Conservation (phyloP, 2,329 filamentous ascomycete genomes). For the Penicillium olsonii region DNA sequence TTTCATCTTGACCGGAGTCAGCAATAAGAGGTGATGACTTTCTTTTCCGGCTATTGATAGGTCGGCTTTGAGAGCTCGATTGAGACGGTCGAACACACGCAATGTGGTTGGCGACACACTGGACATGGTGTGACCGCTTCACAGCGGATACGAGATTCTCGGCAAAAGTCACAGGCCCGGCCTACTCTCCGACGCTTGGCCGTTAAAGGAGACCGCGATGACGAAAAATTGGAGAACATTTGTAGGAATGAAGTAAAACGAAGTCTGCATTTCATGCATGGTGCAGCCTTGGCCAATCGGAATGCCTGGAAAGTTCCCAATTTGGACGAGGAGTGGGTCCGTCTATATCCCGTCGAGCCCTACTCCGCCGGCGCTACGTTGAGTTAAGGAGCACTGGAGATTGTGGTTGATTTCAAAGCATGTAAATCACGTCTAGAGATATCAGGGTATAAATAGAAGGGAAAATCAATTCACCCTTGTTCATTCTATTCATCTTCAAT, state of each 20-base stretch:
- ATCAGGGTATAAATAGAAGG: not conserved
- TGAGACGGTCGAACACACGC: conserved; percentile 8
- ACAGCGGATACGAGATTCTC: conserved; percentile 24
- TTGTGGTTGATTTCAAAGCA: not conserved
- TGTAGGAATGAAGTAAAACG: not conserved
- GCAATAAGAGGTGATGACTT: not conserved
- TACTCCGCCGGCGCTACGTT: too few relatives aligned
- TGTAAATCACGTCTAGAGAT: too few relatives aligned
- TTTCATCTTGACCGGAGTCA: not conserved
- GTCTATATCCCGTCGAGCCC: not conserved
- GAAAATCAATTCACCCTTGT: not conserved
- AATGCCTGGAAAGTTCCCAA: not conserved
- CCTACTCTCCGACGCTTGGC: conserved; percentile 15
- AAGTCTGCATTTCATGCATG: not conserved
- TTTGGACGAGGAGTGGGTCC: not conserved
- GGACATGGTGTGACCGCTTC: conserved; percentile 20
- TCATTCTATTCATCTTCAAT: not conserved
- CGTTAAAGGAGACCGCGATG: not conserved
- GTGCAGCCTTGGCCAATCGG: not conserved
- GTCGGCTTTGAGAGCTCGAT: not conserved
- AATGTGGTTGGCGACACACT: conserved; percentile 19
- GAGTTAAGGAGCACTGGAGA: too few relatives aligned
- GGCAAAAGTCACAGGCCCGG: conserved; percentile 25
- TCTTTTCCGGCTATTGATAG: not conserved
- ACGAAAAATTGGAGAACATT: not conserved